phyloP scores from a whole-genome alignment of 2,329 filamentous ascomycete species.

The Hymenoscyphus fructigenus region DNA sequence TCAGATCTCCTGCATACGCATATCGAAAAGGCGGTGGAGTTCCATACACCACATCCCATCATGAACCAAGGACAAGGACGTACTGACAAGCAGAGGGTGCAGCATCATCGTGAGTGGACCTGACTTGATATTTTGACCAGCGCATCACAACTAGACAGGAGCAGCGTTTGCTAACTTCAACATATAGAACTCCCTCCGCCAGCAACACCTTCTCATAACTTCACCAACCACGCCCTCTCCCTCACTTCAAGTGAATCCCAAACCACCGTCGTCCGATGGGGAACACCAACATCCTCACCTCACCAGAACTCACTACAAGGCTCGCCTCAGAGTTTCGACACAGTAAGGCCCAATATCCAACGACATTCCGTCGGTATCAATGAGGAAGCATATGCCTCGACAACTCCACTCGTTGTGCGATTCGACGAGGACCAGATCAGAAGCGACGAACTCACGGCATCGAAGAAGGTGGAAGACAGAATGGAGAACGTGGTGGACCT shows the following conservation, averaged over 20 bases:
- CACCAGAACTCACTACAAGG: slow-evolving; percentile 13
- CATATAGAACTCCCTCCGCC: neutral
- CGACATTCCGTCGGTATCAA: slow-evolving; percentile 24
- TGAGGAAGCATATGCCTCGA: slow-evolving; percentile 26
- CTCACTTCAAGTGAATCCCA: neutral
- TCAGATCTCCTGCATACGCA: too few relatives aligned
- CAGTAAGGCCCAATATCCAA: slow-evolving; percentile 18
- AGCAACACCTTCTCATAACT: neutral
- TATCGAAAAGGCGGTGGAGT: too few relatives aligned
- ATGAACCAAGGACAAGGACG: too few relatives aligned
- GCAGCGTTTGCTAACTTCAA: neutral
- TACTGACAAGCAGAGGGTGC: too few relatives aligned
- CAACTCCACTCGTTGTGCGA: slow-evolving; percentile 27
- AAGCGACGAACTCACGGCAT: slow-evolving; percentile 26
- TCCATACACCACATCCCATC: too few relatives aligned
- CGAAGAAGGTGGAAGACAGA: slow-evolving; percentile 18
- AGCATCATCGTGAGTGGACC: too few relatives aligned
- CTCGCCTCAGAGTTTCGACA: slow-evolving; percentile 17
- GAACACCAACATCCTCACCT: slow-evolving; percentile 29
- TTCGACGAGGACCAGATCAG: slow-evolving; percentile 34
- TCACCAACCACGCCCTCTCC: neutral
- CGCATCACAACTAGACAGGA: too few relatives aligned
- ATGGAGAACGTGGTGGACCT: slow-evolving; percentile 26
- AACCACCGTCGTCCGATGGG: slow-evolving; percentile 32
- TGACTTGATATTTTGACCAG: too few relatives aligned